A percentile compares a stretch with the other conserved stretches of the same genome.
These are phyloP conservation scores for Sphaerulina vaccinii DNA, from an alignment of 2,329 filamentous ascomycete species.

Conservation along the genomic window DNA sequence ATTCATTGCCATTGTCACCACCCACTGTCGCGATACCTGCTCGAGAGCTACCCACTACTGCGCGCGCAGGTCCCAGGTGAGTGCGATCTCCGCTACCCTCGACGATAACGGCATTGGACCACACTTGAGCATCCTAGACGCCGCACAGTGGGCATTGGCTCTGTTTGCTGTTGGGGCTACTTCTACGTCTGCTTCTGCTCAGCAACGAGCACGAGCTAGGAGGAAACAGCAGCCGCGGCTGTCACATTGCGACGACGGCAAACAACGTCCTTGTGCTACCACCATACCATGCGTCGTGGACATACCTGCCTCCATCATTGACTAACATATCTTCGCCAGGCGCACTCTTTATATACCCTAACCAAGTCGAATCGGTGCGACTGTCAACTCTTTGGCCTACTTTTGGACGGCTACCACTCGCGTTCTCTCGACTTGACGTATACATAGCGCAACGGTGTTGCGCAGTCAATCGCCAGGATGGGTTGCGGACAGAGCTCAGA, in stretches of 20 bases:
- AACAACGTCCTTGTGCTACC: constrained; percentile 14
- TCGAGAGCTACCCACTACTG: background rate
- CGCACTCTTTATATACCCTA: background rate
- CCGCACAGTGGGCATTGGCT: background rate
- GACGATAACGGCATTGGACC: background rate
- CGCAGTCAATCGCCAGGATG: constrained; percentile 65
- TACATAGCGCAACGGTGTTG: constrained; percentile 16
- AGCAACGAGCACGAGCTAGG: background rate
- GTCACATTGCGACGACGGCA: constrained; percentile 17
- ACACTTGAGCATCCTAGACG: too few species aligned
- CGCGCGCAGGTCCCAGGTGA: constrained; percentile 2
- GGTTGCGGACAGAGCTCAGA: constrained; percentile 99
- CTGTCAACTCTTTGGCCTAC: background rate
- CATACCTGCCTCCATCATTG: background rate
- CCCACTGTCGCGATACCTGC: background rate
- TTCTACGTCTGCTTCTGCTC: background rate
- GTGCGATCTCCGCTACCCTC: constrained; percentile 2
- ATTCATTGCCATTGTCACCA: background rate
- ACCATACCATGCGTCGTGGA: constrained; percentile 6
- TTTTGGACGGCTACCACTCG: background rate
- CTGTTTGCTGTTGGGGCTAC: background rate
- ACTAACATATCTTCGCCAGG: constrained; percentile 5
- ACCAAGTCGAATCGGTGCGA: background rate
- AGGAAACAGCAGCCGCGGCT: constrained; percentile 2
- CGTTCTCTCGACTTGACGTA: background rate